Percentiles rank a stretch among this genome's conserved stretches.
These are phyloP conservation scores for Lomentospora prolificans DNA, from an alignment of 2,329 filamentous ascomycete species.

Conservation along the genomic window DNA sequence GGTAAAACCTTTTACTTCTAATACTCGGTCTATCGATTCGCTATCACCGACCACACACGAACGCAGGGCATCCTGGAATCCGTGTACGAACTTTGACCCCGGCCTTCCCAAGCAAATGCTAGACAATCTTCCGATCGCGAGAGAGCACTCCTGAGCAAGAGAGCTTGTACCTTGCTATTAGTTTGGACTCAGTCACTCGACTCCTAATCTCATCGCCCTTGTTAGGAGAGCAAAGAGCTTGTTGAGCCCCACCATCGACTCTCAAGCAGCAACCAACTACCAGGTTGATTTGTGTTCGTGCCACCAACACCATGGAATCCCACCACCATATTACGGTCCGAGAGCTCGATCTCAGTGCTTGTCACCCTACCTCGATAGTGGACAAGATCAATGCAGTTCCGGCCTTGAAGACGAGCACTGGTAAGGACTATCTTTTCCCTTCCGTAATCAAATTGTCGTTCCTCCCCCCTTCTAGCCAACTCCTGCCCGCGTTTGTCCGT, in stretches of 20 bases:
- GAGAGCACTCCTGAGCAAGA: background rate
- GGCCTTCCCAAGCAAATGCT: background rate
- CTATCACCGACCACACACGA: background rate
- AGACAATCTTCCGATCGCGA: background rate
- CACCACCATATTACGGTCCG: slow-evolving; percentile 28
- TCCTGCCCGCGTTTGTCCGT: background rate
- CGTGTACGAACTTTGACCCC: background rate
- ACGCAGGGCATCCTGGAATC: background rate
- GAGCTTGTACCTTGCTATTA: background rate
- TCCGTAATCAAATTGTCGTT: slow-evolving; percentile 9
- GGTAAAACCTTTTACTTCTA: background rate
- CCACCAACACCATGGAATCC: slow-evolving; percentile 6
- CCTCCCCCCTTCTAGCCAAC: background rate
- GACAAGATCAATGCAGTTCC: slow-evolving; percentile 48
- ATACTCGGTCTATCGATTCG: background rate
- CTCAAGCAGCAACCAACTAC: background rate
- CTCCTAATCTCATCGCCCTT: no score
- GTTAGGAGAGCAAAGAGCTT: no score
- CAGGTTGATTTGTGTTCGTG: background rate
- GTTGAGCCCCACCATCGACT: background rate
- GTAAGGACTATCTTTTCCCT: slow-evolving; percentile 30
- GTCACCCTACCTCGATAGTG: slow-evolving; percentile 36
- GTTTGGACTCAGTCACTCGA: background rate
- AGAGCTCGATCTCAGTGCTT: slow-evolving; percentile 41
- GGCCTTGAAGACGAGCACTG: slow-evolving; percentile 48